Conservation (phyloP, 495 filamentous ascomycete species). For the Aspergillus baeticus region DNA sequence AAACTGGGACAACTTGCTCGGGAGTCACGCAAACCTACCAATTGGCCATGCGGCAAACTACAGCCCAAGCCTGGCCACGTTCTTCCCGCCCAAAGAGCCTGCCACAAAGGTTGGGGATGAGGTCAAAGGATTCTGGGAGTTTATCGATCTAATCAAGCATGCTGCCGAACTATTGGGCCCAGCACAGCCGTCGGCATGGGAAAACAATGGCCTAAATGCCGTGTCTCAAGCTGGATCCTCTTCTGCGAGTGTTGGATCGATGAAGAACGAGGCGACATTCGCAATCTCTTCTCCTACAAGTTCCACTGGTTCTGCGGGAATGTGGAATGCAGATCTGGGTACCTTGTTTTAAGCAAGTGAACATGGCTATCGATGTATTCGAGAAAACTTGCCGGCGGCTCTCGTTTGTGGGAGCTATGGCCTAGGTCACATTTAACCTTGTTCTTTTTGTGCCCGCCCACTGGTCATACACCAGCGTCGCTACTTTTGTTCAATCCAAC, state of each 20-base stretch:
- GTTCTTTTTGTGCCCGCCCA: not conserved
- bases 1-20: conserved; percentile 48
- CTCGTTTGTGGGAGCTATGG: not conserved
- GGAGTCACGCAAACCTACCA: conserved; percentile 29
- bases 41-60: conserved; percentile 37
- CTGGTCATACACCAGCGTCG: not conserved
- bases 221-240: not conserved
- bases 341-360: conserved; percentile 28
- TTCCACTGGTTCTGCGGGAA: conserved; percentile 2
- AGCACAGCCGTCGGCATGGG: not conserved
- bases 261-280: not conserved
- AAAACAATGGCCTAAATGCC: not conserved
- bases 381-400: not conserved
- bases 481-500: not conserved
- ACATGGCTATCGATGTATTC: not conserved
- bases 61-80: conserved; percentile 37
- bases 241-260: not conserved
- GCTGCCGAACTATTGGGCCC: conserved; percentile 30
- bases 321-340: conserved; percentile 33
- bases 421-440: conserved; percentile 1
- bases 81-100: conserved; percentile 40
- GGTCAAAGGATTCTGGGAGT: conserved; percentile 29
- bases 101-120: conserved; percentile 10
- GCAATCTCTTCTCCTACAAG: conserved; percentile 2
- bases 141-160: conserved; percentile 31